Evolutionary conservation across 768 basidiomycete species (phyloP), one percentile per base, ranked within the genome.

Genomic region (Psilocybe sp.): DNA sequence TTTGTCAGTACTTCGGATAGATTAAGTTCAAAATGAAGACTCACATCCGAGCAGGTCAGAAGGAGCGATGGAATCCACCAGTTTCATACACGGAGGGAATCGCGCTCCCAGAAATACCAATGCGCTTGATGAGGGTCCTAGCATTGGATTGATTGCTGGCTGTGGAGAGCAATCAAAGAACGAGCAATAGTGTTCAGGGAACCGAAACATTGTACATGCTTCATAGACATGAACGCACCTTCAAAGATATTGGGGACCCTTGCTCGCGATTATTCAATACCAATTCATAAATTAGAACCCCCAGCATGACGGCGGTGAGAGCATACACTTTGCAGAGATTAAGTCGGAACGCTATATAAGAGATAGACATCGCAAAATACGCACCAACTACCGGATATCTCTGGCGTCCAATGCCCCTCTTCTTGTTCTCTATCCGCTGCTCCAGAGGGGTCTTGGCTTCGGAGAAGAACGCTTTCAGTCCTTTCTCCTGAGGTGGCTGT

Each of bases 71-170:
- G 68, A 75, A 28, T 67, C 56, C 6, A 93, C 82, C 5, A 65
- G 57, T 63, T 92, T 94, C 89, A 95, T 95, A 59, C 93, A 96
- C 0, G 94, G 89, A 12, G 91, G 89, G 63, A 94, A 97, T 20
- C 96, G 88, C 18, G 96, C 93, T 2, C 95, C 95, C 44, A 92
- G 71, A 59, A 87, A 81, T 51, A 98, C 91, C 12, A 98, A 72
- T 2, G 87, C 92, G 40, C 84, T 85, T 42, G 78, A 80, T 0
- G 90, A 87, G 3, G 96, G 96, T 2, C 96, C 96, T 14, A 98
- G 75, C 91, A 96, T 92, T 4, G 85, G 84, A 60, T 95, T 96
- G 46, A 93, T 80, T 3, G 79, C 76, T 16, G 91, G 91, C 86
- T 92, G 50, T 15, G 41, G 4, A 40, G 7, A 7, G 23, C 23